These are phyloP conservation scores for Fusarium tuaranense DNA, from an alignment of 2,329 filamentous ascomycete genomes.

Conservation along the genomic window DNA sequence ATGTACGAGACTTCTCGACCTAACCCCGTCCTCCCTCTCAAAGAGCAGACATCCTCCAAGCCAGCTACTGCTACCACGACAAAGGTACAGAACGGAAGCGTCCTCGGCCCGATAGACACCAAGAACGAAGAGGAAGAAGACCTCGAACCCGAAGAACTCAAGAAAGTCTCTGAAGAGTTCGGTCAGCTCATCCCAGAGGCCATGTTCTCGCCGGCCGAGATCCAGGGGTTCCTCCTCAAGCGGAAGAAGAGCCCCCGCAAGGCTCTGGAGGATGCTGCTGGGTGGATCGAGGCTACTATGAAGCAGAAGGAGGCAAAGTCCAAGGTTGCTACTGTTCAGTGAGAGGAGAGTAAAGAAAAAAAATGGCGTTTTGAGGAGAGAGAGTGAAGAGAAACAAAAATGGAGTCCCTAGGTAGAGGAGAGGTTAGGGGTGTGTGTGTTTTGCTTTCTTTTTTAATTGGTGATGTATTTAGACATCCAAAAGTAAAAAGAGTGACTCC, in stretches of 20 bases:
- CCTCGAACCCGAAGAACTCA: slow-evolving; percentile 54
- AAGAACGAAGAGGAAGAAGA: slow-evolving; percentile 39
- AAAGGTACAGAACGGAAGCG: slow-evolving; percentile 19
- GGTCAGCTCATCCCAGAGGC: slow-evolving; percentile 63
- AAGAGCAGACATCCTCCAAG: not conserved
- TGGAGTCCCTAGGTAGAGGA: not conserved
- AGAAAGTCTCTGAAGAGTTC: slow-evolving; percentile 61
- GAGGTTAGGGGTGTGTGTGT: no score
- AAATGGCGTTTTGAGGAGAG: not conserved
- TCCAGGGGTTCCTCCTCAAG: slow-evolving; percentile 74
- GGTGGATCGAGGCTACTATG: slow-evolving; percentile 65
- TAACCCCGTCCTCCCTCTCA: slow-evolving; percentile 22
- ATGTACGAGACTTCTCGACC: slow-evolving; percentile 65
- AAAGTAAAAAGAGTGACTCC: not conserved
- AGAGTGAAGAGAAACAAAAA: not conserved
- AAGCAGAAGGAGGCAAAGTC: slow-evolving; percentile 63
- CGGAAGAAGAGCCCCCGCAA: slow-evolving; percentile 68
- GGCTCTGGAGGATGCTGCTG: slow-evolving; percentile 64
- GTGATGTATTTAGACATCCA: not conserved
- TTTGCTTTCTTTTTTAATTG: not conserved
- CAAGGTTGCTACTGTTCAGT: slow-evolving; percentile 63
- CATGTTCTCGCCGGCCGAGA: slow-evolving; percentile 69
- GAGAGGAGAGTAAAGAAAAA: slow-evolving; percentile 4
- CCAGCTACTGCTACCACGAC: not conserved
- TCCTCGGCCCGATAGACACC: slow-evolving; percentile 5